Evolutionary conservation across 345 rosid genomes (phyloP), one percentile per base, ranked within the genome.

Genomic region (Erucastrum elatum): DNA sequence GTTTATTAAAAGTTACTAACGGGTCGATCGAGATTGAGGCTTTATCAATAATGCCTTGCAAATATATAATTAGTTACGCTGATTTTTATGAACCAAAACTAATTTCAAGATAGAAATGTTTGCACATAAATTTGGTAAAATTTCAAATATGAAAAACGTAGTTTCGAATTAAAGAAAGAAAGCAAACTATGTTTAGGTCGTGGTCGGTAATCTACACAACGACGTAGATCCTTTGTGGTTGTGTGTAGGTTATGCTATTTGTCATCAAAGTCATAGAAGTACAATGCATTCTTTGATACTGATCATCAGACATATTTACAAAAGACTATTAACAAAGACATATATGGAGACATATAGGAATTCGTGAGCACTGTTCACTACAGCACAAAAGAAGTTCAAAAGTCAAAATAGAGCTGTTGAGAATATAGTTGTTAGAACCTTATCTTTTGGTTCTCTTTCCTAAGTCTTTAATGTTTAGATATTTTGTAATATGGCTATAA

Each of bases 201-300:
- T 77, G 76, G 76, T 60, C 37, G 81, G 76, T 77, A 71, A 77
- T 37, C 81, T 77, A 77, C 76, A 77, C 76, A 56, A 71, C 72
- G 72, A 71, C 81, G 58, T 64, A 21, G 31, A 64, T 71, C 8
- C 5, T 64, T 64, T n/a, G 17, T 13, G 11, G 2, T 77, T 55
- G 70, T 71, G 76, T 55, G 58, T 55, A 53, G 8, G 17, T 63
- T 53, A 35, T 26, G 70, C 39, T 64, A 4, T 53, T 70, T 12
- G 49, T 35, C 70, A 53, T 53, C 21, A 15, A 27, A 77, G 80
- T 49, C 80, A 49, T 49, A 33, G 17, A 73, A 44, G 58, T 70
- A 4, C 41, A 64, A 69, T 11, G n/a, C 51, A 15, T 63, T 34
- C 16, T 35, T 39, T 46, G 6, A 17, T 68, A 41, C n/a, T 44